A percentile compares a stretch with the other conserved stretches of the same genome.
These are phyloP conservation scores for Pseudogymnoascus sp. DNA, from an alignment of 2,329 filamentous ascomycete genomes.

Conservation along the genomic window DNA sequence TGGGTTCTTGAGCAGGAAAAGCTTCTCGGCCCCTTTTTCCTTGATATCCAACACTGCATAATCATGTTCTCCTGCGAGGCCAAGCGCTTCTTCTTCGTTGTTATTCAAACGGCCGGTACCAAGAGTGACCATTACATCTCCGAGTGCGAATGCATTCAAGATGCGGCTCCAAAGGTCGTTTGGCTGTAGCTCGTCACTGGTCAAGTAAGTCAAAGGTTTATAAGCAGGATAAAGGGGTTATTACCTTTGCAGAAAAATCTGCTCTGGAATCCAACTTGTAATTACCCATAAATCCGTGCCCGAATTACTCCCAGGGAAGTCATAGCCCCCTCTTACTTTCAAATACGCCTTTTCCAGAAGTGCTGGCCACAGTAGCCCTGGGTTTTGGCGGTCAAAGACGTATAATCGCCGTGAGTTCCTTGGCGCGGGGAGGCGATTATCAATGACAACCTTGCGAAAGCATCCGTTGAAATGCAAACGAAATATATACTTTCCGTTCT, in stretches of 20 bases:
- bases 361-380: conserved; percentile 80
- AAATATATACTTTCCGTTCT: conserved; percentile 82
- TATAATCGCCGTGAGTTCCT: conserved; percentile 69
- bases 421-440: conserved; percentile 78
- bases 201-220: conserved; percentile 5
- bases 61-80: conserved; percentile 83
- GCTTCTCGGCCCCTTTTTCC: conserved; percentile 53
- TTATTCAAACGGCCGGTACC: conserved; percentile 77
- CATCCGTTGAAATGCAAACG: conserved; percentile 96
- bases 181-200: conserved; percentile 67
- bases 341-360: conserved; percentile 93
- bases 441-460: conserved; percentile 77
- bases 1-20: conserved; percentile 86
- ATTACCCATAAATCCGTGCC: conserved; percentile 89
- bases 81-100: conserved; percentile 70
- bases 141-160: conserved; percentile 62
- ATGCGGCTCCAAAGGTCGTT: conserved; percentile 72
- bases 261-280: conserved; percentile 94
- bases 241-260: conserved; percentile 76
- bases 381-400: conserved; percentile 78
- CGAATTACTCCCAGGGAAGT: conserved; percentile 96
- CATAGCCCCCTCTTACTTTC: conserved; percentile 90
- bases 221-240: conserved; percentile 13
- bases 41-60: conserved; percentile 82
- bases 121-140: conserved; percentile 79